phyloP scores from a whole-genome alignment of 192 early-diverging fungal species.

The Backusella sp. region DNA sequence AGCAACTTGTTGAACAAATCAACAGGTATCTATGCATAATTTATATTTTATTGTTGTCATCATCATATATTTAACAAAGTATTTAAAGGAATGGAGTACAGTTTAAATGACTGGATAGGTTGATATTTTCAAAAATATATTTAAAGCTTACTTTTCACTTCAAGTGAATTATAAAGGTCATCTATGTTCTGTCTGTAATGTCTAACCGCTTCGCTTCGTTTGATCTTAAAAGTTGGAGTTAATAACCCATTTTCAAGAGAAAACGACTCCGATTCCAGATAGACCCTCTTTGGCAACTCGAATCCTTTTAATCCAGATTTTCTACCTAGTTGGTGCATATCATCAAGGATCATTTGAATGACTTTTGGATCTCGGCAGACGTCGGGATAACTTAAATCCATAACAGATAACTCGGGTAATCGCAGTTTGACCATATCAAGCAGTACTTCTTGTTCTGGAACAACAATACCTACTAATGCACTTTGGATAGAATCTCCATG shows the following conservation, averaged over 20 bases:
- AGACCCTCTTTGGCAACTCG: constrained; percentile 71
- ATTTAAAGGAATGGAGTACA: neutral
- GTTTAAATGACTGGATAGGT: neutral
- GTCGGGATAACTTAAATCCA: constrained; percentile 40
- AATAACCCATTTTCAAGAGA: constrained; percentile 77
- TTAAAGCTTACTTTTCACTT: neutral
- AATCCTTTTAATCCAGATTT: constrained; percentile 52
- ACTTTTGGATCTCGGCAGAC: constrained; percentile 53
- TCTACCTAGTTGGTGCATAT: constrained; percentile 55
- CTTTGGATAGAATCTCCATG: constrained; percentile 50
- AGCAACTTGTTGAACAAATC: neutral
- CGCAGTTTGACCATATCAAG: constrained; percentile 36
- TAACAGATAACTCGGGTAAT: neutral
- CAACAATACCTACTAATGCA: constrained; percentile 46
- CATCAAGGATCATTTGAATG: constrained; percentile 44
- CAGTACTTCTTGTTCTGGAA: constrained; percentile 55
- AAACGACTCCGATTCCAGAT: constrained; percentile 71
- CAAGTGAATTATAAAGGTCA: neutral
- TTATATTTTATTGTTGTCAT: neutral
- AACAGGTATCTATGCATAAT: neutral
- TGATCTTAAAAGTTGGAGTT: constrained; percentile 69
- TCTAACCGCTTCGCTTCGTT: neutral
- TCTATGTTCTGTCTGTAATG: neutral
- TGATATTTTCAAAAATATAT: too few relatives aligned
- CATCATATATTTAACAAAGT: neutral